These are phyloP conservation scores for Fusarium albidum DNA, from an alignment of 2,329 filamentous ascomycete genomes.

Conservation along the genomic window DNA sequence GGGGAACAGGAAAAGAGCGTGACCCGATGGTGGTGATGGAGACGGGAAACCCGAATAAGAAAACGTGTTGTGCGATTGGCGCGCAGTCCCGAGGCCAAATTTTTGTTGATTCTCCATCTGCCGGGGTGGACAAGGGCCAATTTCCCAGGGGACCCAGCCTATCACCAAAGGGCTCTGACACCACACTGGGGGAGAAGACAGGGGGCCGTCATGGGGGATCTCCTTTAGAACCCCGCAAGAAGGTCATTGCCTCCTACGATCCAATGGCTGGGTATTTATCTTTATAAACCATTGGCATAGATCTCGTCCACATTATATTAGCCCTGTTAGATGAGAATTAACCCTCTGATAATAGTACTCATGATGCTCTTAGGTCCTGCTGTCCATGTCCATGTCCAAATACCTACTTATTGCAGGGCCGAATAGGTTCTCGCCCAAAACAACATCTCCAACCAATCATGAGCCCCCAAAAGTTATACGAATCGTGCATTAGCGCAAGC, in stretches of 20 bases:
- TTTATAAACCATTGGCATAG: no score
- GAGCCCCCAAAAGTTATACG: no score
- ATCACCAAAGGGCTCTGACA: slow-evolving; percentile 27
- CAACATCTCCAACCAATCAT: no score
- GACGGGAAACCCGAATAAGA: slow-evolving; percentile 37
- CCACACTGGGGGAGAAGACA: slow-evolving; percentile 1
- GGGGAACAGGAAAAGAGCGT: not conserved
- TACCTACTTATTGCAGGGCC: no score
- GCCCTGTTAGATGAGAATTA: no score
- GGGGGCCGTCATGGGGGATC: no score
- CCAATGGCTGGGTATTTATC: no score
- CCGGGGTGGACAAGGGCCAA: slow-evolving; percentile 12
- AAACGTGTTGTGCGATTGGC: slow-evolving; percentile 41
- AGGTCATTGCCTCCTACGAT: slow-evolving; percentile 29
- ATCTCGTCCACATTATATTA: no score
- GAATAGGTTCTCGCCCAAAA: no score
- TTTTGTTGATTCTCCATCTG: slow-evolving; percentile 13
- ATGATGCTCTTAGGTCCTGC: no score
- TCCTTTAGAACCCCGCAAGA: slow-evolving; percentile 1
- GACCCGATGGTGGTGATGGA: slow-evolving; percentile 5
- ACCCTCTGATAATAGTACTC: no score
- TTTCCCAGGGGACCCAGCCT: slow-evolving; percentile 30
- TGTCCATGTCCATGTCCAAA: no score
- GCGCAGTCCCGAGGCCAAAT: slow-evolving; percentile 7
- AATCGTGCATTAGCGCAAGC: slow-evolving; percentile 11